Evolutionary conservation across 2,329 filamentous ascomycete genomes (phyloP).

Genomic region (Coniochaeta sp.): DNA sequence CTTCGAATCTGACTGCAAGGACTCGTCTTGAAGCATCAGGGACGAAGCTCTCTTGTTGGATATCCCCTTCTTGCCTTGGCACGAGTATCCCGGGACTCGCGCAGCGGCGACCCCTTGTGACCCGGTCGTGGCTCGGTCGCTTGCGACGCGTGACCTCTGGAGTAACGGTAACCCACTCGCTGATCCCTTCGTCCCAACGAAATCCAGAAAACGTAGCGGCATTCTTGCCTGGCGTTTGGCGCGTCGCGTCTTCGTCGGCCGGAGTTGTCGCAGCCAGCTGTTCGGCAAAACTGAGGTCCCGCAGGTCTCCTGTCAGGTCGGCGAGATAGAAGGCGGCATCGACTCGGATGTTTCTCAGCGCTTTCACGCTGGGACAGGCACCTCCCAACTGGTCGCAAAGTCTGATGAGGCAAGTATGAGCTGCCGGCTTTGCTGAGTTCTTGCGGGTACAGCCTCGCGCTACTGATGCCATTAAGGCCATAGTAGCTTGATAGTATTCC

Average conservation of each 20-base stretch:
- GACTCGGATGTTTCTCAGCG: slow-evolving; percentile 29
- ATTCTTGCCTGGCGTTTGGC: slow-evolving; percentile 1
- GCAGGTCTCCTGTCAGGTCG: slow-evolving; percentile 42
- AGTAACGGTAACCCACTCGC: slow-evolving; percentile 25
- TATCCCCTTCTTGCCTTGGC: background rate
- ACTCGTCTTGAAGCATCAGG: background rate
- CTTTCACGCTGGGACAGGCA: slow-evolving; percentile 17
- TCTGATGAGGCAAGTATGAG: slow-evolving; percentile 27
- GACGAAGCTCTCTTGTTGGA: background rate
- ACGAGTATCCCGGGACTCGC: background rate
- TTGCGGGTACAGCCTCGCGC: slow-evolving; percentile 39
- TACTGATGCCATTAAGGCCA: slow-evolving; percentile 34
- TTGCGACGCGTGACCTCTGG: slow-evolving; percentile 5
- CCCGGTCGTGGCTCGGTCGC: background rate
- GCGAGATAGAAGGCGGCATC: slow-evolving; percentile 45
- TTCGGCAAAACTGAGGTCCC: slow-evolving; percentile 48
- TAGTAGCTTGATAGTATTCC: slow-evolving; percentile 23
- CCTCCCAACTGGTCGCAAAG: slow-evolving; percentile 33
- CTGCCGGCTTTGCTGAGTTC: slow-evolving; percentile 21
- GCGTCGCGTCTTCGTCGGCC: background rate
- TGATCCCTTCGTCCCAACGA: slow-evolving; percentile 29
- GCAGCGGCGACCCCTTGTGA: background rate
- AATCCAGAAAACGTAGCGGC: slow-evolving; percentile 16
- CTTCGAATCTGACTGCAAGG: background rate
- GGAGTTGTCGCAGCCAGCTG: slow-evolving; percentile 11